These are phyloP conservation scores for Trichoderma cornu-damae DNA, from an alignment of 2,329 filamentous ascomycete species.

Conservation along the genomic window DNA sequence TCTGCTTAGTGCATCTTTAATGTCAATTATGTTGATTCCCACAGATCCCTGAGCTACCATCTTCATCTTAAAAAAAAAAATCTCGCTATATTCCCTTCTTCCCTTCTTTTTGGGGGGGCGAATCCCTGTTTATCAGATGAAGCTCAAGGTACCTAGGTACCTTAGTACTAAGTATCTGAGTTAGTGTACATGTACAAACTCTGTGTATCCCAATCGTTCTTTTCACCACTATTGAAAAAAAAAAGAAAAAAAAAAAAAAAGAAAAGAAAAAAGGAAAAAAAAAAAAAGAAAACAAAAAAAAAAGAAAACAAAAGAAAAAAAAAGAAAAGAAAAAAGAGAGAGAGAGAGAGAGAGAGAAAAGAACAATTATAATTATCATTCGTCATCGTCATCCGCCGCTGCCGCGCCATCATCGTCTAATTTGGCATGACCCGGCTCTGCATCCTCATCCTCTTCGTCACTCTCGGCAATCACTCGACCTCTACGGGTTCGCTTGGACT, in stretches of 20 bases:
- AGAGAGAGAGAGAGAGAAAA: too few species aligned
- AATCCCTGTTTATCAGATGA: neutral
- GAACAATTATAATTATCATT: conserved; percentile 10
- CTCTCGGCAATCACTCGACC: conserved; percentile 48
- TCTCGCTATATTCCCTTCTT: neutral
- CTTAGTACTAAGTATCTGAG: too few species aligned
- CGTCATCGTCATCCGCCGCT: conserved; percentile 22
- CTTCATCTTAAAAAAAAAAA: conserved; percentile 6
- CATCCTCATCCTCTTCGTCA: conserved; percentile 48
- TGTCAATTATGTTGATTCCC: neutral
- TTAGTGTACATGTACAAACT: conserved; percentile 16
- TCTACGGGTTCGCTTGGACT: conserved; percentile 44
- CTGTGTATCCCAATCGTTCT: neutral
- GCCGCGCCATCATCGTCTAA: conserved; percentile 40
- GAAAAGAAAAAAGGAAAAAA: neutral
- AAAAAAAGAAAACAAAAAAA: too few species aligned
- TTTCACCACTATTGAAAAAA: neutral
- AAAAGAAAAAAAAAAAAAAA: neutral
- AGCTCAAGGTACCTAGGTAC: too few species aligned
- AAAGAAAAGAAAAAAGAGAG: neutral
- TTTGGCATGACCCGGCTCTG: conserved; percentile 21
- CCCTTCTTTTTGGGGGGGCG: neutral
- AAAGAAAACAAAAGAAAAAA: neutral
- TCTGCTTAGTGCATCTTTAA: neutral
- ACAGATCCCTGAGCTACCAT: neutral